Evolutionary conservation across 176 grass and related monocot genomes (phyloP).

Genomic region (Rhynchospora breviuscula): DNA sequence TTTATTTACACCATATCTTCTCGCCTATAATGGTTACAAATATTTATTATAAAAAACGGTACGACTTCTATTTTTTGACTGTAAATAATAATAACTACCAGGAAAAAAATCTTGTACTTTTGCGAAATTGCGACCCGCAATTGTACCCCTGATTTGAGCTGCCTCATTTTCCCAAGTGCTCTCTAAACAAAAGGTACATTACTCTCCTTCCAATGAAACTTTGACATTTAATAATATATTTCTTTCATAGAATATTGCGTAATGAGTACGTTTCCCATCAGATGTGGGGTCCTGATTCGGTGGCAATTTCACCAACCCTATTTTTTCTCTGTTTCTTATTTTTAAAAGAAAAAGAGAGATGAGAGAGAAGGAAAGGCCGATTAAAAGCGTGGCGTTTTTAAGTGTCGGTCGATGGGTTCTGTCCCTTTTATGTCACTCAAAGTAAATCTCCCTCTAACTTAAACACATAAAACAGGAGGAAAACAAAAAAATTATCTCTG

Average conservation of each 20-base stretch:
- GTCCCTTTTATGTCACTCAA: constrained; percentile 20
- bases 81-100: too few relatives aligned
- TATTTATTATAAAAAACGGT: not conserved
- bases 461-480: not conserved
- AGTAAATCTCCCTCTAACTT: constrained; percentile 10
- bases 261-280: not conserved
- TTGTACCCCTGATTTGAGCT: not conserved
- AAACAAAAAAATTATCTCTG: not conserved
- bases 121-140: too few relatives aligned
- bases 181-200: constrained; percentile 4
- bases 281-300: constrained; percentile 15
- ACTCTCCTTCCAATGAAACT: not conserved
- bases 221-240: not conserved
- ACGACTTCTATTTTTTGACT: not conserved
- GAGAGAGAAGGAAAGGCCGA: not conserved
- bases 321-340: not conserved
- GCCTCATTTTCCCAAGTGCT: not conserved
- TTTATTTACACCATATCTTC: not conserved
- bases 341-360: not conserved
- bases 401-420: constrained; percentile 25
- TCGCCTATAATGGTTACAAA: not conserved
- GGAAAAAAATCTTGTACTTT: too few relatives aligned
- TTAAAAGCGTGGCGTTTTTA: constrained; percentile 1
- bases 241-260: constrained; percentile 9
- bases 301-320: constrained; percentile 24